Conservation (phyloP, 139 green algal genomes). For the Ulvella scutata region DNA sequence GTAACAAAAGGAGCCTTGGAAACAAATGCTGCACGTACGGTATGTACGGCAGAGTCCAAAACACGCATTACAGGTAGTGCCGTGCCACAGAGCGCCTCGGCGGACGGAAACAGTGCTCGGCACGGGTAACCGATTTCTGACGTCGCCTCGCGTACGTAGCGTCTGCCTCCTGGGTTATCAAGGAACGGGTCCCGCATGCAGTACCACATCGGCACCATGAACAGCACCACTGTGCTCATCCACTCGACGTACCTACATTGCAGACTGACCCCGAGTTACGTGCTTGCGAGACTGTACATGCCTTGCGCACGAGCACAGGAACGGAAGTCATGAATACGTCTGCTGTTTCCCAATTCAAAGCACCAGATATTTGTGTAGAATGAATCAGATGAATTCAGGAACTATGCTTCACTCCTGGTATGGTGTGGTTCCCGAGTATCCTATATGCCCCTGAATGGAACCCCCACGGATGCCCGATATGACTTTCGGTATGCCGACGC, state of each 20-base stretch:
- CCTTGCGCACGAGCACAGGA: background rate
- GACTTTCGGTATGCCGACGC: no score
- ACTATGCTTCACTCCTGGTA: no score
- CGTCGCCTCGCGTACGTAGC: background rate
- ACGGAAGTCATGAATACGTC: background rate
- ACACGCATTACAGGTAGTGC: no score
- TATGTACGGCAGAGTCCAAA: no score
- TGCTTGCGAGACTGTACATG: background rate
- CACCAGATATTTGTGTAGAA: background rate
- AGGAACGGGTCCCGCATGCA: background rate
- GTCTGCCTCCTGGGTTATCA: background rate
- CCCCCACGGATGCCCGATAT: no score
- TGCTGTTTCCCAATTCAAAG: background rate
- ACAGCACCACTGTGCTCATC: background rate
- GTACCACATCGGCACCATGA: background rate
- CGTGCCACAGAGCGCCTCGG: no score
- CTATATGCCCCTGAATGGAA: no score
- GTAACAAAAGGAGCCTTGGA: no score
- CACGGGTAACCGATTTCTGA: background rate
- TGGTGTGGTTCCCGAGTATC: no score
- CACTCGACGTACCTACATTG: background rate
- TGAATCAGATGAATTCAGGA: background rate
- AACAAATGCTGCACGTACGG: no score
- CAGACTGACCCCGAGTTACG: background rate
- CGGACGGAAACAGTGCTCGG: background rate